Evolutionary conservation across 2,329 filamentous ascomycete species (phyloP).

Genomic region (Trichoderma afroharzianum): DNA sequence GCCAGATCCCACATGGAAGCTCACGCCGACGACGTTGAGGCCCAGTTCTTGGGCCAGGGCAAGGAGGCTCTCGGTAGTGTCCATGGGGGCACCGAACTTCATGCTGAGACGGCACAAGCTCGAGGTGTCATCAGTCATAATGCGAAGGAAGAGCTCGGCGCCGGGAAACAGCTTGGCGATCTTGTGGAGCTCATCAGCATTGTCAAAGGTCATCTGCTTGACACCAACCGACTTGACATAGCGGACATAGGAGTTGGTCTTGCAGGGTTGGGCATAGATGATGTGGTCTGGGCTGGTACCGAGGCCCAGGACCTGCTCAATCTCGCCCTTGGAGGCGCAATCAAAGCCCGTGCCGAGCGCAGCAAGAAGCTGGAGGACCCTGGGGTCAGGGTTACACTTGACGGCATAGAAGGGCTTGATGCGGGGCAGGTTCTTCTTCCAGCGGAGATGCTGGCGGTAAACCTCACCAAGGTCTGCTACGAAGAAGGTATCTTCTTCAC

Average conservation of each 20-base stretch:
- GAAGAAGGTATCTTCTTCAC: constrained; percentile 97
- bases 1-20: constrained; percentile 96
- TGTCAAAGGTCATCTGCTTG: constrained; percentile 99
- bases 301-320: constrained; percentile 81
- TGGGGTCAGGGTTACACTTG: constrained; percentile 96
- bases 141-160: constrained; percentile 89
- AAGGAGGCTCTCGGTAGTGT: constrained; percentile 73
- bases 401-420: constrained; percentile 98
- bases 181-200: constrained; percentile 96
- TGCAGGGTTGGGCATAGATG: constrained; percentile 99
- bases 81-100: constrained; percentile 93
- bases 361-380: constrained; percentile 82
- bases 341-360: constrained; percentile 93
- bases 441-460: constrained; percentile 96
- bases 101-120: constrained; percentile 92
- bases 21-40: constrained; percentile 90
- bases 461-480: constrained; percentile 97
- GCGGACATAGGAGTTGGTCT: constrained; percentile 96
- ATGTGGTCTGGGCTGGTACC: constrained; percentile 85
- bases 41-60: constrained; percentile 74
- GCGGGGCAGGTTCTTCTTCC: constrained; percentile 89
- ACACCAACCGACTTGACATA: constrained; percentile 82
- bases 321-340: constrained; percentile 96
- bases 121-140: constrained; percentile 92
- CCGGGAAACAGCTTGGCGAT: constrained; percentile 87